Evolutionary conservation across 1,284 basidiomycete species (phyloP).

Genomic region (Marasmius oreades): DNA sequence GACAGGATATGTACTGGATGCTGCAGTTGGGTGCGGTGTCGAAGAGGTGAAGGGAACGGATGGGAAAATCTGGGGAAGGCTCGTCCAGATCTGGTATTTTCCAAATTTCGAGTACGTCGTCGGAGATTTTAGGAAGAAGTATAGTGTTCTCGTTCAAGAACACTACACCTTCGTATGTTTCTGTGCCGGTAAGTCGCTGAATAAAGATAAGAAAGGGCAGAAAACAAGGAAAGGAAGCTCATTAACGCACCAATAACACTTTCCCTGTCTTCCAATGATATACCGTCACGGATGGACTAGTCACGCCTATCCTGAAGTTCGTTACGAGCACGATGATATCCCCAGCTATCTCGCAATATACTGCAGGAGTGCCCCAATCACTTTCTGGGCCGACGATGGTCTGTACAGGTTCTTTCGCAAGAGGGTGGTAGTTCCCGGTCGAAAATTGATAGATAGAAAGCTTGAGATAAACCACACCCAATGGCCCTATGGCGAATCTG

Average conservation of each 20-base stretch:
- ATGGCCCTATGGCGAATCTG: no score
- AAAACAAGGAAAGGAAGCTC: constrained; percentile 4
- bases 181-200: constrained; percentile 24
- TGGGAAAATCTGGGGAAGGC: constrained; percentile 17
- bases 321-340: constrained; percentile 41
- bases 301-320: constrained; percentile 22
- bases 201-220: background rate
- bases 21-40: constrained; percentile 21
- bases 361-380: constrained; percentile 23
- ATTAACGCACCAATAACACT: constrained; percentile 30
- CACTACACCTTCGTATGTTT: constrained; percentile 36
- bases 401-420: constrained; percentile 32
- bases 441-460: constrained; percentile 37
- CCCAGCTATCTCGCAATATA: constrained; percentile 48
- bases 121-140: constrained; percentile 36
- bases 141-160: constrained; percentile 38
- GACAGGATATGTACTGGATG: constrained; percentile 34
- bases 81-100: constrained; percentile 24
- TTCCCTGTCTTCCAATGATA: constrained; percentile 41
- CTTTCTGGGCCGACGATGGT: constrained; percentile 23
- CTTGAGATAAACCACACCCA: constrained; percentile 15
- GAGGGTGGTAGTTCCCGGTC: constrained; percentile 37
- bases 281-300: constrained; percentile 31
- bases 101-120: constrained; percentile 35
- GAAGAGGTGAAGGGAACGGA: constrained; percentile 34